Percentiles rank a stretch among this genome's conserved stretches.
Evolutionary conservation across 192 early-diverging fungal species (phyloP).

Genomic region (Coemansia sp.): DNA sequence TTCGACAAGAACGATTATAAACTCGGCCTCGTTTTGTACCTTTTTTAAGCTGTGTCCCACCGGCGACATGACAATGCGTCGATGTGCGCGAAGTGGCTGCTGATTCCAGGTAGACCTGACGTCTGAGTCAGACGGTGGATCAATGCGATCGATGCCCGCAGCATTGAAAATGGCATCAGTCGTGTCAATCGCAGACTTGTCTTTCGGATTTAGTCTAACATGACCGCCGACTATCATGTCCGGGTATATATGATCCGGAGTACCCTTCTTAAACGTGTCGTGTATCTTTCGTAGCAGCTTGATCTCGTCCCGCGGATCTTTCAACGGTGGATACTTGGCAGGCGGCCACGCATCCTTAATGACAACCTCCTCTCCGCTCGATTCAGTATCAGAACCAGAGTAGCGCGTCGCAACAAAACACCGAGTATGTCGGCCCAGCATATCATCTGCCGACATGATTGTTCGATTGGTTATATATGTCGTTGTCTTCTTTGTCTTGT

Average conservation of each 20-base stretch:
- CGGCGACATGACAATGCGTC: conserved; percentile 15
- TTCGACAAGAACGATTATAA: conserved; percentile 25
- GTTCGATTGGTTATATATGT: neutral
- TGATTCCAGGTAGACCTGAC: neutral
- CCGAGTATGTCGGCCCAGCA: neutral
- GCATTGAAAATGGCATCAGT: neutral
- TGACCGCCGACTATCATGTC: neutral
- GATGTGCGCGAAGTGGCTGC: conserved; percentile 10
- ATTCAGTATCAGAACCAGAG: neutral
- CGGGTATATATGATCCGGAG: neutral
- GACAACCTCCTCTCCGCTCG: neutral
- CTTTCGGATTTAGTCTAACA: neutral
- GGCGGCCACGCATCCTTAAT: conserved; percentile 23
- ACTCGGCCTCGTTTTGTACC: conserved; percentile 6
- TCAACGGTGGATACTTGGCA: neutral
- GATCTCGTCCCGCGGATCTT: conserved; percentile 6
- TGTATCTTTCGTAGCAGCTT: neutral
- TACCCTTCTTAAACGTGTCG: neutral
- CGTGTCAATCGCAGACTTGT: neutral
- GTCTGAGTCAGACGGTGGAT: too few relatives aligned
- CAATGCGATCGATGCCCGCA: too few relatives aligned
- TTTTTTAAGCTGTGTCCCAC: conserved; percentile 1
- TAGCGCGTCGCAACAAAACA: too few relatives aligned
- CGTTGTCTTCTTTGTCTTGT: neutral
- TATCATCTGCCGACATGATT: neutral